Evolutionary conservation across 192 early-diverging fungal species (phyloP), one percentile per base, ranked within the genome.

Genomic region (Linnemannia zychae): DNA sequence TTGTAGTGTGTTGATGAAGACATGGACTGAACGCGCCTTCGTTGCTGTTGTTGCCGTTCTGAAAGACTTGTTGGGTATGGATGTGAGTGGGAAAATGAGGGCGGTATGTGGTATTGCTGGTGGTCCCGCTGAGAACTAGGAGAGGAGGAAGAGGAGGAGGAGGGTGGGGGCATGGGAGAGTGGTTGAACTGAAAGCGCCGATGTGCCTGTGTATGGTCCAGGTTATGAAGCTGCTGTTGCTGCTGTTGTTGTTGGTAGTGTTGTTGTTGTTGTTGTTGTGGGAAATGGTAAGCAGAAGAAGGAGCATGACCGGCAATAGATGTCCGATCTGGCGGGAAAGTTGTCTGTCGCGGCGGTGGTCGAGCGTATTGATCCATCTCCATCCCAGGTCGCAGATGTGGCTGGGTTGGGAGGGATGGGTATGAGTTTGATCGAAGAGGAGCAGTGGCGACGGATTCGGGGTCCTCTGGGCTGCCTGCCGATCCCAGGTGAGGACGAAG

Each of bases 11-110:
- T 2, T 1, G 38, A 28, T 65, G n/a, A 24, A 4, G 33, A 38
- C 18, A 52, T 24, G 13, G 47, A n/a, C 24, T 18, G 37, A 16
- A 7, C 38, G 31, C 76, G 53, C 22, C 75, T 37, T 20, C 71
- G 68, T 16, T 47, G 48, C 7, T 31, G 49, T 67, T 73, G 76
- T 66, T 76, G 75, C 52, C n/a, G 75, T 40, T 60, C 13, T n/a
- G 17, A 16, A 66, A 17, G 47, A 28, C 36, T 48, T 28, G 36
- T 22, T 33, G 65, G 13, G 18, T 34, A 36, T 16, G 7, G 31
- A 48, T 48, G 36, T 33, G 44, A 4, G 67, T 15, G 67, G 17
- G 44, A 20, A 6, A 36, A 34, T 52, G 71, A 49, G n/a, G 70
- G 38, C 15, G 70, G 31, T 20, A 7, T 48, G 3, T 24, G 46